A percentile compares a stretch with the other conserved stretches of the same genome.
Conservation (phyloP, 2,329 filamentous ascomycete genomes). For the Thielaviopsis cerberus region DNA sequence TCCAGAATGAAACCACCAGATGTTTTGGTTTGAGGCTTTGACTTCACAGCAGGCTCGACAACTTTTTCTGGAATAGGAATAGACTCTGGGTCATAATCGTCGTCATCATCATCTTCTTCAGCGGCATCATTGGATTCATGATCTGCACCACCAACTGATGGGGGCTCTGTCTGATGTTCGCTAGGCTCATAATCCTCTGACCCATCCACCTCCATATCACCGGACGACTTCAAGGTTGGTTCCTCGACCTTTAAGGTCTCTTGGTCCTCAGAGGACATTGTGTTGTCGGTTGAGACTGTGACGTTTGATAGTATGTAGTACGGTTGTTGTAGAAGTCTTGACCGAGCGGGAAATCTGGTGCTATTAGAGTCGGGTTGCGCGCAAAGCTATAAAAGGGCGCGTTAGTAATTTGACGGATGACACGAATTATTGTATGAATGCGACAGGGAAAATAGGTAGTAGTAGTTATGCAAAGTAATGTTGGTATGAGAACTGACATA, state of each 20-base stretch:
- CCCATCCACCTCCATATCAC: slow-evolving; percentile 9
- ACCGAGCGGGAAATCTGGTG: background rate
- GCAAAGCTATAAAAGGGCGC: background rate
- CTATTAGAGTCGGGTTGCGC: background rate
- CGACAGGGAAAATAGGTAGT: background rate
- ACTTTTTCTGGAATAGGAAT: slow-evolving; percentile 26
- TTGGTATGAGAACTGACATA: background rate
- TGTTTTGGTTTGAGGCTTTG: slow-evolving; percentile 35
- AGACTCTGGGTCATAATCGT: slow-evolving; percentile 40
- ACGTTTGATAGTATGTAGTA: background rate
- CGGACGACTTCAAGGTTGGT: slow-evolving; percentile 1
- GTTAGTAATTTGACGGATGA: background rate
- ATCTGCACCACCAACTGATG: slow-evolving; percentile 8
- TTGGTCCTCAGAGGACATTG: slow-evolving; percentile 7
- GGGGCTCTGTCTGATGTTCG: slow-evolving; percentile 10
- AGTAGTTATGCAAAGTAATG: background rate
- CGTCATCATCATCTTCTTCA: slow-evolving; percentile 27
- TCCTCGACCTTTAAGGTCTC: slow-evolving; percentile 2
- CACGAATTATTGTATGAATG: background rate
- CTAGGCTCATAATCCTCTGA: slow-evolving; percentile 12
- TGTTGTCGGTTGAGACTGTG: background rate
- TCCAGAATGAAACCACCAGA: slow-evolving; percentile 41
- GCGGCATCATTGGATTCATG: slow-evolving; percentile 7
- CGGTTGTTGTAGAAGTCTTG: background rate
- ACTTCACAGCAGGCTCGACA: slow-evolving; percentile 16